phyloP scores from a whole-genome alignment of 2,329 filamentous ascomycete genomes.

The Beauveria sp. region DNA sequence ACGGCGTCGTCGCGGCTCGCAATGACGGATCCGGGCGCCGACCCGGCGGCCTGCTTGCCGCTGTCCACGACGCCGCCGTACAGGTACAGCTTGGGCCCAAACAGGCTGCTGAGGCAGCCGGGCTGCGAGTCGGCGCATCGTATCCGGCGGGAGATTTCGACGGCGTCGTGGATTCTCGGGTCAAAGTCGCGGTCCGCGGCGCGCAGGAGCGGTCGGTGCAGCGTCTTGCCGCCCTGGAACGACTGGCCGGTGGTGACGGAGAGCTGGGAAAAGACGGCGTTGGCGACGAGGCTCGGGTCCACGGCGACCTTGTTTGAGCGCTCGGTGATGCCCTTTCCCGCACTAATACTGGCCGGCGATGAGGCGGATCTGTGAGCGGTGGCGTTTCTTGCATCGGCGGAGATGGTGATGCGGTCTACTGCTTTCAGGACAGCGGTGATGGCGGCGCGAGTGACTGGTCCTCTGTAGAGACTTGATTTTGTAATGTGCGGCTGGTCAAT shows the following conservation, averaged over 20 bases:
- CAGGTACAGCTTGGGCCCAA: constrained; percentile 30
- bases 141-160: constrained; percentile 33
- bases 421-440: constrained; percentile 29
- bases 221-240: constrained; percentile 30
- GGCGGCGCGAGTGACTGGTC: constrained; percentile 30
- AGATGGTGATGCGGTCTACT: constrained; percentile 27
- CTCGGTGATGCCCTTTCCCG: background rate
- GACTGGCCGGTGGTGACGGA: constrained; percentile 27
- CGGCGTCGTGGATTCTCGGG: constrained; percentile 24
- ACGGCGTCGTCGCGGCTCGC: constrained; percentile 28
- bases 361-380: background rate
- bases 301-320: constrained; percentile 5
- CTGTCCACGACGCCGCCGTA: constrained; percentile 35
- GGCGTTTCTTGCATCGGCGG: constrained; percentile 13
- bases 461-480: constrained; percentile 33
- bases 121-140: constrained; percentile 35
- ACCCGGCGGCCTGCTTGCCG: constrained; percentile 9
- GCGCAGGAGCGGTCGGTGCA: constrained; percentile 30
- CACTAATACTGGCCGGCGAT: background rate
- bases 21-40: constrained; percentile 22
- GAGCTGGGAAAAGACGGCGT: constrained; percentile 19
- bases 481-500: constrained; percentile 32
- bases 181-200: constrained; percentile 31
- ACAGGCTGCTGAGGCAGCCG: constrained; percentile 29
- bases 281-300: constrained; percentile 20